Conservation (phyloP, 305 asterid genomes). For the Fraxinus sp. region DNA sequence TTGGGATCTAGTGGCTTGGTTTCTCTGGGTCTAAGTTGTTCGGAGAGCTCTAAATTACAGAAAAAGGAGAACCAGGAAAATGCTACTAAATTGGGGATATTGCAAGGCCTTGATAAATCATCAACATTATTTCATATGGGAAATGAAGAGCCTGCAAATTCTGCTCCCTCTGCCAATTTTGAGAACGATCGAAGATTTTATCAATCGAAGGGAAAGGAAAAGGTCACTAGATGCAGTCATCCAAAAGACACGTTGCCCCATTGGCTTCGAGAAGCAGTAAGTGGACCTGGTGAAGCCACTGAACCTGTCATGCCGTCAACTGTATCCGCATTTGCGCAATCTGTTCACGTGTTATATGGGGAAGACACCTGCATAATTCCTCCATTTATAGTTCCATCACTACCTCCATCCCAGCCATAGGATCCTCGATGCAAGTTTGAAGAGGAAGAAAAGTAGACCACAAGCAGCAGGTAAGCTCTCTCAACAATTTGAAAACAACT, state of each 20-base stretch:
- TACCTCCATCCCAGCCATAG: not conserved
- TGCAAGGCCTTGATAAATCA: constrained; percentile 38
- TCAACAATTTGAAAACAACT: constrained; percentile 9
- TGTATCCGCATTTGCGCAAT: constrained; percentile 72
- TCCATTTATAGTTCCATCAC: not conserved
- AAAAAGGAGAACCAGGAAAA: constrained; percentile 50
- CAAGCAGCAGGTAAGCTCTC: not conserved
- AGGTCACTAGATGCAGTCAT: constrained; percentile 27
- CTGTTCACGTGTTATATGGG: constrained; percentile 79
- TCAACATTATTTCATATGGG: constrained; percentile 19
- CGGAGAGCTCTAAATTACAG: constrained; percentile 27
- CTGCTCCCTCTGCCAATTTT: constrained; percentile 19
- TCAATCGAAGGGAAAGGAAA: constrained; percentile 60
- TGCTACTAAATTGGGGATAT: constrained; percentile 40
- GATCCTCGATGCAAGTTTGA: constrained; percentile 35
- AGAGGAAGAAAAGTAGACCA: constrained; percentile 30
- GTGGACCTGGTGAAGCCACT: constrained; percentile 40
- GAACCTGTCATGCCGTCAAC: constrained; percentile 61
- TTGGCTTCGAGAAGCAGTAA: constrained; percentile 93
- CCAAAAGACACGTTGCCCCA: constrained; percentile 67
- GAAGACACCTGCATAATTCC: constrained; percentile 32
- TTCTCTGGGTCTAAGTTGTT: constrained; percentile 38
- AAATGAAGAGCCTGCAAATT: constrained; percentile 29
- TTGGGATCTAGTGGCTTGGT: constrained; percentile 57
- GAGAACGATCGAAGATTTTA: constrained; percentile 30